Base-by-base conservation (phyloP, 352 stramenopile species). In the Pythium vanterpoolii region DNA sequence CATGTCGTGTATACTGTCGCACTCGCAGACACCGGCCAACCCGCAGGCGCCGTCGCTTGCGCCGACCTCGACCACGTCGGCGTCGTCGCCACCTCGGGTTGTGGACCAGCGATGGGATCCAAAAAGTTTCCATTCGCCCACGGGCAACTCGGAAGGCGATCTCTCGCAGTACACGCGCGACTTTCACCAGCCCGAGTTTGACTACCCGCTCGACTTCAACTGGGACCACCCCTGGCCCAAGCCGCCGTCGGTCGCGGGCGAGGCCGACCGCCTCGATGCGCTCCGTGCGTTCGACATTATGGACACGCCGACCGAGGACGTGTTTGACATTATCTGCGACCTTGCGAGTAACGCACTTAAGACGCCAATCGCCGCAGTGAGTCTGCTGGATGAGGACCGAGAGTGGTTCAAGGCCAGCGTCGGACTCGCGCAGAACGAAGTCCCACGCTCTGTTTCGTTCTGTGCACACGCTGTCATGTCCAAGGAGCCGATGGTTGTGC, bases 301-400 rank as follows among this genome's bases (percentile, higher is more conserved):
- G 76, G 85, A 95, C 71, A 89, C 85, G 23, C 83, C 85, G 14
- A 89, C 68, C 26, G 85, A 95, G 65, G 84, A 93, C 44, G 82
- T 93, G 64, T 95, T 95, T 52, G 86, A 95, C 69, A 93, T 95
- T 62, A 93, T 95, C 56, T 95, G 86, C 58, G 86, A 95, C 67
- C 60, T 95, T 19, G 86, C 83, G 23, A 90, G 79, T 62, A 93
- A 95, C 53, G 86, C 86, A 24, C 67, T 95, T 21, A 93, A 93
- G 70, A 93, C 82, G 52, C 86, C 86, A 18, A 95, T 95, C 60
- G 83, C 86, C 3, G 83, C 82, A 19, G 86, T 95, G 55, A 92
- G 79, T 72, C 64, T 95, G 47, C 72, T 93, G 18, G 86, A 95
- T 53, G 80, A 95, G 49, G 86, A 95, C 57, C 83, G 84, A 40